phyloP scores from a whole-genome alignment of 2,329 filamentous ascomycete genomes.

The Xylaria sp. region DNA sequence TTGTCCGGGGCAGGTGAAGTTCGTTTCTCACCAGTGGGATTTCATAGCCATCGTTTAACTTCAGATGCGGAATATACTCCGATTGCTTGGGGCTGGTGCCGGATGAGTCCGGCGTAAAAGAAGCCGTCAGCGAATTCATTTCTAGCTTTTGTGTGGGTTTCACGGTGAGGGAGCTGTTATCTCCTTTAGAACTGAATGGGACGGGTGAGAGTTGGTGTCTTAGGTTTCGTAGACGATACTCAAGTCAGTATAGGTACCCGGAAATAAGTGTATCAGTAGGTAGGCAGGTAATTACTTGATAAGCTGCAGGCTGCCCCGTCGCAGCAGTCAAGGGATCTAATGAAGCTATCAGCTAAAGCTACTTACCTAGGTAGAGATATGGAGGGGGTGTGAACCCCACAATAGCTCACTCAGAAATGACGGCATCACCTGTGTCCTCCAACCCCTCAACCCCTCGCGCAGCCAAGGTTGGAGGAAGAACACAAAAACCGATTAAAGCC shows the following conservation, averaged over 20 bases:
- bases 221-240: no score
- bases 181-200: no score
- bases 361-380: no score
- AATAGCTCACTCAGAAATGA: neutral
- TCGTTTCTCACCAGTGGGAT: constrained; percentile 67
- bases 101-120: constrained; percentile 48
- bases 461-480: neutral
- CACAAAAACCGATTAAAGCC: neutral
- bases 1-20: neutral
- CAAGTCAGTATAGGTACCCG: no score
- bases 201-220: no score
- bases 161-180: neutral
- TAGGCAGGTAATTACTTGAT: no score
- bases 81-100: constrained; percentile 49
- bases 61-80: constrained; percentile 60
- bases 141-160: neutral
- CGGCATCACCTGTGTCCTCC: constrained; percentile 5
- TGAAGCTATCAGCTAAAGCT: neutral
- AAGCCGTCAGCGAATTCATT: constrained; percentile 52
- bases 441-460: neutral
- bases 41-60: constrained; percentile 74
- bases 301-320: no score
- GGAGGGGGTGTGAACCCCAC: constrained; percentile 2
- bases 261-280: no score
- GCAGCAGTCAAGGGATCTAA: no score